phyloP scores from a whole-genome alignment of 768 basidiomycete genomes.

The Imleria badia region DNA sequence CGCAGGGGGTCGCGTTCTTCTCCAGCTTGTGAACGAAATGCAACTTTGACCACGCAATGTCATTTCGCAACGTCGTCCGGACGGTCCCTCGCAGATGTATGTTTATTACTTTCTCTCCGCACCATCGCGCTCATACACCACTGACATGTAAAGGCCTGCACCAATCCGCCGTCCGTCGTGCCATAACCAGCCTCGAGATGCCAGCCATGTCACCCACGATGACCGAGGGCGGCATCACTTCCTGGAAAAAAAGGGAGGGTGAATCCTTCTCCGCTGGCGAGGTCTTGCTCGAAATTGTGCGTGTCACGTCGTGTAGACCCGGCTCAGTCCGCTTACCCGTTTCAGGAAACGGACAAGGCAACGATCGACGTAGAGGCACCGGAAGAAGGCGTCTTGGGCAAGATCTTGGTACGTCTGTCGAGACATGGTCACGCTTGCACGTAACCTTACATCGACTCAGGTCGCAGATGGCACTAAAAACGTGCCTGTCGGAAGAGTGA shows the following conservation, averaged over 20 bases:
- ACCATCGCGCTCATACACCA: constrained; percentile 1
- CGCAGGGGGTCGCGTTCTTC: background rate
- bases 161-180: constrained; percentile 47
- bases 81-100: constrained; percentile 26
- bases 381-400: constrained; percentile 92
- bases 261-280: constrained; percentile 80
- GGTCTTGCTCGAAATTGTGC: constrained; percentile 85
- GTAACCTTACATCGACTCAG: constrained; percentile 37
- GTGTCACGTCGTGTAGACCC: constrained; percentile 27
- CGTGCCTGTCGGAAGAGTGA: constrained; percentile 82
- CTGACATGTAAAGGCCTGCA: constrained; percentile 41
- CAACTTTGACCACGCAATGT: constrained; percentile 7
- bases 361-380: constrained; percentile 99
- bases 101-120: background rate
- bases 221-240: constrained; percentile 90
- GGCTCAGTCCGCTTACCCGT: background rate
- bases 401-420: constrained; percentile 71
- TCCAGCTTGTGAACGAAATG: background rate
- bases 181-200: constrained; percentile 80
- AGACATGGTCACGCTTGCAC: background rate
- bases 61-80: constrained; percentile 16
- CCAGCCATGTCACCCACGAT: constrained; percentile 98
- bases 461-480: constrained; percentile 77
- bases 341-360: constrained; percentile 90
- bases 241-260: constrained; percentile 89